phyloP scores from a whole-genome alignment of 352 stramenopile species.

The Globisporangium nagaii region DNA sequence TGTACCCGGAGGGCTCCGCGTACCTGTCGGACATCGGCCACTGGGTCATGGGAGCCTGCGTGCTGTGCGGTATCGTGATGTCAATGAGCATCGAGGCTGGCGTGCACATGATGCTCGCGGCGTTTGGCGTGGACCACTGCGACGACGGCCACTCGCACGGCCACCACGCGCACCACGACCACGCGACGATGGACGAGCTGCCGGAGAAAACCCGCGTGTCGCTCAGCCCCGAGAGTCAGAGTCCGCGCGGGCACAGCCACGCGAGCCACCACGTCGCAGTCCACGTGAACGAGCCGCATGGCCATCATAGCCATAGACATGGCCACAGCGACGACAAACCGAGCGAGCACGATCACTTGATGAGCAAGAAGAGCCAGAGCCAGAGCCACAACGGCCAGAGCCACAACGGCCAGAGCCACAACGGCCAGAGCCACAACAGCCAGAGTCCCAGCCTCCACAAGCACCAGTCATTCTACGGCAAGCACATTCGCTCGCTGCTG shows the following conservation, averaged over 20 bases:
- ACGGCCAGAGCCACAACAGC: background rate
- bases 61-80: conserved; percentile 22
- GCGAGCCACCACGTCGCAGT: conserved; percentile 10
- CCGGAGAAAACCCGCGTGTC: background rate
- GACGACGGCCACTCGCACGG: conserved; percentile 7
- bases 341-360: background rate
- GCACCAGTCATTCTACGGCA: background rate
- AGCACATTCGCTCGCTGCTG: background rate
- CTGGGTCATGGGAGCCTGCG: conserved; percentile 25
- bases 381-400: background rate
- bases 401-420: background rate
- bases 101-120: conserved; percentile 18
- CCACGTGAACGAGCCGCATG: background rate
- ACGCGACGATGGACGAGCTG: conserved; percentile 9
- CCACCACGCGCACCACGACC: conserved; percentile 8
- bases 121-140: conserved; percentile 17
- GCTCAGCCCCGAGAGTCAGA: conserved; percentile 11
- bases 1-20: conserved; percentile 27
- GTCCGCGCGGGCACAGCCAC: conserved; percentile 11
- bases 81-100: conserved; percentile 26
- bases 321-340: background rate
- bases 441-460: too few relatives aligned
- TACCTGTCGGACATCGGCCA: conserved; percentile 23
- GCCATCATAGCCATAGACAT: background rate
- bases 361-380: background rate